Evolutionary conservation across 169 alveolate species (phyloP).

Genomic region (Fabrea salina): DNA sequence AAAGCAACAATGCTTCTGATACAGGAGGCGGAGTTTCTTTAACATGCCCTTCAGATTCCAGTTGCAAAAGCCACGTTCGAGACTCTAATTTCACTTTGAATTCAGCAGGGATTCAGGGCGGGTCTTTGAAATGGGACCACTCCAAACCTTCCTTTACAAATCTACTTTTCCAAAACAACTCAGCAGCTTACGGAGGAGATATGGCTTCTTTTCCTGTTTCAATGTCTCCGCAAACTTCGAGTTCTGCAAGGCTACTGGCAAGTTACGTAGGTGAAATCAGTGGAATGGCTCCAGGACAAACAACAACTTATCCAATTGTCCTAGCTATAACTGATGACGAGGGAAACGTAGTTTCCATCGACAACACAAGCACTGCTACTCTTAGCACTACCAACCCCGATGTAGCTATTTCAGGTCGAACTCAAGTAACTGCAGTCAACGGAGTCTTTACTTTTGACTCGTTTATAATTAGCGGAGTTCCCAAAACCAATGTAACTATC

Average conservation of each 20-base stretch:
- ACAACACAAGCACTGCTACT: neutral
- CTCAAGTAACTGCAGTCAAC: neutral
- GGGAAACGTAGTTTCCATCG: neutral
- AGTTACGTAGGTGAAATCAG: neutral
- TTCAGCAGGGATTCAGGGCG: neutral
- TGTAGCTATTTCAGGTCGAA: neutral
- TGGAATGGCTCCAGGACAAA: neutral
- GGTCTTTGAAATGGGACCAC: neutral
- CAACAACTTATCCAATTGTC: neutral
- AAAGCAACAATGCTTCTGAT: neutral
- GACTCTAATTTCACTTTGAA: neutral
- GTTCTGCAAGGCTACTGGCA: neutral
- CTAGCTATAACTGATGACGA: neutral
- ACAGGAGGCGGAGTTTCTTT: neutral
- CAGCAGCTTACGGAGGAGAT: constrained; percentile 25
- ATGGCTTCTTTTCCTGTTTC: constrained; percentile 18
- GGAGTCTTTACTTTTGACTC: neutral
- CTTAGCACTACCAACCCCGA: neutral
- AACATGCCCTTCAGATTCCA: neutral
- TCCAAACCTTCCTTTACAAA: neutral
- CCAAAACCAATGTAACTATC: neutral
- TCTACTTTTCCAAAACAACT: neutral
- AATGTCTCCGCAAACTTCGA: neutral
- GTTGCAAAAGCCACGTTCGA: neutral
- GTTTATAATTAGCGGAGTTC: neutral